Evolutionary conservation across 495 filamentous ascomycete genomes (phyloP), one percentile per base, ranked within the genome.

Genomic region (Hypoxylon lenormandii): DNA sequence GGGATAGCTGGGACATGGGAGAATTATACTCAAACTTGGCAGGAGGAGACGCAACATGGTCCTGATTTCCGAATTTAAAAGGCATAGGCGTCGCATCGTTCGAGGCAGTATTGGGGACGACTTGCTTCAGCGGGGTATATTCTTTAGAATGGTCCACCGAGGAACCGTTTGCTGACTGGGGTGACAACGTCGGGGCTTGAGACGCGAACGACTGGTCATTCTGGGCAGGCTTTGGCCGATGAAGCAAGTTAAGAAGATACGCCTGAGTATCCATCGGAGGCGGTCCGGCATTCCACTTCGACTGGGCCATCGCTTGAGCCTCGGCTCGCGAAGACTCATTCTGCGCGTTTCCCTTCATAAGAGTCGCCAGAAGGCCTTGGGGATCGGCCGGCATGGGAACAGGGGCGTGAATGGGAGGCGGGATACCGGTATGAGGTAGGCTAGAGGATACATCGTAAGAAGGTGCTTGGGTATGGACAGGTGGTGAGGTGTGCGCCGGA

Each of bases 181-280:
- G 78, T 12, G 74, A 80, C 36, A 80, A 60, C 1, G 82, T 60
- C 77, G 74, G 48, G 65, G 82, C 64, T 43, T 80, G 69, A 42
- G 79, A 74, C 69, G 73, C 59, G 37, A 75, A 73, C 65, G 74
- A 51, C 46, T 73, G 66, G 40, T 85, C 80, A 54, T 77, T 79
- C 71, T 87, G 81, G 38, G 80, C 74, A 45, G 81, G 82, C 79
- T 88, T 87, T 46, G 81, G 85, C 40, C 80, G 80, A 56, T 83
- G 81, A 18, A 87, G 73, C 13, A 87, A 71, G 53, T 83, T 80
- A 38, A 87, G 78, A 19, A 87, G 78, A 46, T 84, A 85, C 30
- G 80, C 77, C 60, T 85, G 83, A 10, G 84, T 85, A 66, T 83
- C 79, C 1, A 69, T 65, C 1, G 82, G 73, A 43, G 83, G 81